Conservation (phyloP, 305 asterid species). For the Plantago coronopus region DNA sequence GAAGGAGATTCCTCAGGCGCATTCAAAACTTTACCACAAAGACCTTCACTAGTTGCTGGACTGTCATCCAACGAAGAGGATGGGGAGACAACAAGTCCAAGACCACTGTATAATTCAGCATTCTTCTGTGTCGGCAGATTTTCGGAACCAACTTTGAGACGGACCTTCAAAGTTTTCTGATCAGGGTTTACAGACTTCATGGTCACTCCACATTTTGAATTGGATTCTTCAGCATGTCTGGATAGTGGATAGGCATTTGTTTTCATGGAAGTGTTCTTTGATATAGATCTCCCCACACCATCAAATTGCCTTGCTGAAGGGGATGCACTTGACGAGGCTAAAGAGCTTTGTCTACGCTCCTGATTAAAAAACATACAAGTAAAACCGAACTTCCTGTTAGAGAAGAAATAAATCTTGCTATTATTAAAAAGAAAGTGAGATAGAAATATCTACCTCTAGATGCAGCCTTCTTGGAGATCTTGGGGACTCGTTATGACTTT, state of each 20-base stretch:
- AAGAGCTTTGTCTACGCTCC: slow-evolving; percentile 59
- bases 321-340: slow-evolving; percentile 50
- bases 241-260: slow-evolving; percentile 33
- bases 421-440: neutral
- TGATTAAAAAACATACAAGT: slow-evolving; percentile 37
- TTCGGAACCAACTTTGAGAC: slow-evolving; percentile 71
- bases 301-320: slow-evolving; percentile 43
- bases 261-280: slow-evolving; percentile 37
- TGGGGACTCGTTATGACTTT: slow-evolving; percentile 38
- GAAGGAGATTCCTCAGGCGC: slow-evolving; percentile 69
- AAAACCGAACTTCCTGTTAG: slow-evolving; percentile 23
- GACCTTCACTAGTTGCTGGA: slow-evolving; percentile 50
- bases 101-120: slow-evolving; percentile 88
- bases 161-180: slow-evolving; percentile 69
- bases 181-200: slow-evolving; percentile 45
- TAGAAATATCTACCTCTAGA: slow-evolving; percentile 52
- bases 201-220: slow-evolving; percentile 38
- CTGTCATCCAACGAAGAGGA: slow-evolving; percentile 80
- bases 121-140: slow-evolving; percentile 64
- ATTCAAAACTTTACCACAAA: slow-evolving; percentile 37
- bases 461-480: slow-evolving; percentile 53
- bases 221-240: slow-evolving; percentile 41
- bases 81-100: slow-evolving; percentile 88
- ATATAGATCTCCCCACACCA: slow-evolving; percentile 46
- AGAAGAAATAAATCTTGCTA: slow-evolving; percentile 15